Evolutionary conservation across 106 monocot genomes (phyloP).

Genomic region (Acorus calamus): DNA sequence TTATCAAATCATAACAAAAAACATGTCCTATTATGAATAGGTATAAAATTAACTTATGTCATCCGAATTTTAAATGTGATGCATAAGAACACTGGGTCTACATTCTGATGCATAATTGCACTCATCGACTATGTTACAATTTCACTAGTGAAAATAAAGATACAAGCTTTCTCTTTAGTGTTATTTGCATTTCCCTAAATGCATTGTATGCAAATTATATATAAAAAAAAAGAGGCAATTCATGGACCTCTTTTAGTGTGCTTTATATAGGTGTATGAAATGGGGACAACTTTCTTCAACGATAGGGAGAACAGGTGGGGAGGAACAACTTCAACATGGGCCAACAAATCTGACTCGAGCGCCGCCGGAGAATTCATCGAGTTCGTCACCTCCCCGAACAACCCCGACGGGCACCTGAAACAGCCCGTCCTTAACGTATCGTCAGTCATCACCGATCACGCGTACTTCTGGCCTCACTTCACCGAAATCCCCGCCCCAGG

Average conservation of each 20-base stretch:
- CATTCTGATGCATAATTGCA: too few relatives aligned
- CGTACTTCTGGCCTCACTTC: slow-evolving; percentile 87
- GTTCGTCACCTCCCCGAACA: slow-evolving; percentile 85
- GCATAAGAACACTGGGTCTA: too few relatives aligned
- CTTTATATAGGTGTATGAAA: slow-evolving; percentile 33
- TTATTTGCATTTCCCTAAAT: too few relatives aligned
- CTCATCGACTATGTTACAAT: too few relatives aligned
- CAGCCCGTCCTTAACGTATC: slow-evolving; percentile 37
- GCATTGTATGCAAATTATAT: too few relatives aligned
- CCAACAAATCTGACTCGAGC: slow-evolving; percentile 6
- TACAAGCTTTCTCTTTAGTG: too few relatives aligned
- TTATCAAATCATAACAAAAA: too few relatives aligned
- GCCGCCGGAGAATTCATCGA: slow-evolving; percentile 36
- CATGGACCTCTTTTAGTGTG: not conserved
- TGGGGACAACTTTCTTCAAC: slow-evolving; percentile 47
- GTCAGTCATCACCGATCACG: slow-evolving; percentile 47
- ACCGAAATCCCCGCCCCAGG: slow-evolving; percentile 42
- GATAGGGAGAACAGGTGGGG: slow-evolving; percentile 38
- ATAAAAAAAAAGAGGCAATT: too few relatives aligned
- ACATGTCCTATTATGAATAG: too few relatives aligned
- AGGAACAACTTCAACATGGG: slow-evolving; percentile 37
- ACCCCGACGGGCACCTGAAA: slow-evolving; percentile 39
- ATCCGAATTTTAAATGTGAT: too few relatives aligned
- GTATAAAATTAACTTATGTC: too few relatives aligned
- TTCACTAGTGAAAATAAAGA: too few relatives aligned